These are phyloP conservation scores for Gautieria morchelliformis DNA, from an alignment of 768 basidiomycete species.

Conservation along the genomic window DNA sequence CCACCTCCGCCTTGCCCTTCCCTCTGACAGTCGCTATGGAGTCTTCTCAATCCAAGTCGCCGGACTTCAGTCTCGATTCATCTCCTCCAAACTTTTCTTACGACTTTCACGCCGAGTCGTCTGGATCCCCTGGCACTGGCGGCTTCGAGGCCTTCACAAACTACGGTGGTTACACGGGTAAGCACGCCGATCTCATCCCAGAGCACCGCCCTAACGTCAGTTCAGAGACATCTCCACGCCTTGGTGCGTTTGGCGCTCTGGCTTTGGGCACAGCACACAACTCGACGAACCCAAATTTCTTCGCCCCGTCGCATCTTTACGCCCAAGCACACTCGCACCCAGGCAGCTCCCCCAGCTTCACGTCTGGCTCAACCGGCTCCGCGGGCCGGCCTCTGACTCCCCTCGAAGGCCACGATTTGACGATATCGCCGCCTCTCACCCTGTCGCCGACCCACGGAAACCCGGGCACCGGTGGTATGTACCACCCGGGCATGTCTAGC, in stretches of 20 bases:
- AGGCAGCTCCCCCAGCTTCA: too few species aligned
- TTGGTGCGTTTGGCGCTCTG: conserved; percentile 11
- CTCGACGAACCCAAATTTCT: too few species aligned
- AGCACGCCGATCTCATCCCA: conserved; percentile 4
- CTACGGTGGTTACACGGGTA: conserved; percentile 4
- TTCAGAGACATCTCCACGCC: conserved; percentile 17
- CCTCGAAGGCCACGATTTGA: too few species aligned
- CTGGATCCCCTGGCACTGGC: background rate
- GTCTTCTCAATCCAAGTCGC: conserved; percentile 28
- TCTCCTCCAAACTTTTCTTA: conserved; percentile 27
- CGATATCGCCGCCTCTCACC: too few species aligned
- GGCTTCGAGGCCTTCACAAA: conserved; percentile 12
- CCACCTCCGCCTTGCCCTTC: conserved; percentile 3
- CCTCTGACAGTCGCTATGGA: conserved; percentile 5
- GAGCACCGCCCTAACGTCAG: conserved; percentile 60
- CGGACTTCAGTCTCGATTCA: conserved; percentile 39
- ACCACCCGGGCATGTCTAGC: too few species aligned
- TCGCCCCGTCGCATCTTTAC: too few species aligned
- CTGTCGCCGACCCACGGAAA: too few species aligned
- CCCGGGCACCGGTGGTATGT: too few species aligned
- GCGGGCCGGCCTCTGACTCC: too few species aligned
- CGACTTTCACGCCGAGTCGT: conserved; percentile 31
- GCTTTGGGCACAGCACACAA: background rate
- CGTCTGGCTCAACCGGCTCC: too few species aligned
- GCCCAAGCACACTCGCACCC: too few species aligned